phyloP scores from a whole-genome alignment of 1,139 yeast species.

The Pneumocystis sp. region DNA sequence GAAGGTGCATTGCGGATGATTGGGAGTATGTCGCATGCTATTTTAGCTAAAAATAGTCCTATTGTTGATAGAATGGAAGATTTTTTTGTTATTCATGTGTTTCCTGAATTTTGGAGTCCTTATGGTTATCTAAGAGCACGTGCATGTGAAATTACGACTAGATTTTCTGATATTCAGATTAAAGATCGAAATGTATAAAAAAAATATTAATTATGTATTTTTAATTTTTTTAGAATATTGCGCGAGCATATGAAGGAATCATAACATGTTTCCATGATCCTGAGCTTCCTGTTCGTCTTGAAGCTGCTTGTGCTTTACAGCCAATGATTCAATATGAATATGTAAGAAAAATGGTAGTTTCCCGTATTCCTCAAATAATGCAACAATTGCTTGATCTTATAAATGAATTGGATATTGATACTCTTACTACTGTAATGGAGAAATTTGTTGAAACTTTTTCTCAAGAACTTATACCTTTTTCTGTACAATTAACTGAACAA shows the following conservation, averaged over 20 bases:
- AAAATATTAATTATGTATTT: conserved; percentile 16
- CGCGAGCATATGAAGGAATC: conserved; percentile 50
- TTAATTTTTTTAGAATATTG: conserved; percentile 25
- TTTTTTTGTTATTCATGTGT: conserved; percentile 46
- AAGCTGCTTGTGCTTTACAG: conserved; percentile 77
- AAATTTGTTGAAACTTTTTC: conserved; percentile 85
- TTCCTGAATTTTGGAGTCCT: conserved; percentile 55
- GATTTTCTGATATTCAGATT: conserved; percentile 53
- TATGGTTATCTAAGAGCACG: conserved; percentile 70
- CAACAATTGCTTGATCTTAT: conserved; percentile 60
- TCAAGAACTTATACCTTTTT: conserved; percentile 84
- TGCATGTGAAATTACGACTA: conserved; percentile 61
- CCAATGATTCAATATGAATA: conserved; percentile 51
- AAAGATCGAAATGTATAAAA: conserved; percentile 20
- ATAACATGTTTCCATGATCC: conserved; percentile 41
- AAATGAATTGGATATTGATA: conserved; percentile 73
- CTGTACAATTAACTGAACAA: conserved; percentile 69
- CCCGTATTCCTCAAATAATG: conserved; percentile 67
- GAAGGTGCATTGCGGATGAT: conserved; percentile 73
- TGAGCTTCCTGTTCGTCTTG: conserved; percentile 64
- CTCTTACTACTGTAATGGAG: conserved; percentile 82
- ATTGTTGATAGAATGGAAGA: conserved; percentile 51
- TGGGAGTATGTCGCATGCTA: conserved; percentile 52
- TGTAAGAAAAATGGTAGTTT: conserved; percentile 52
- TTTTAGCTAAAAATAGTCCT: conserved; percentile 44